Evolutionary conservation across 345 rosid species (phyloP), one percentile per base, ranked within the genome.

Genomic region (Orychophragmus violaceus): DNA sequence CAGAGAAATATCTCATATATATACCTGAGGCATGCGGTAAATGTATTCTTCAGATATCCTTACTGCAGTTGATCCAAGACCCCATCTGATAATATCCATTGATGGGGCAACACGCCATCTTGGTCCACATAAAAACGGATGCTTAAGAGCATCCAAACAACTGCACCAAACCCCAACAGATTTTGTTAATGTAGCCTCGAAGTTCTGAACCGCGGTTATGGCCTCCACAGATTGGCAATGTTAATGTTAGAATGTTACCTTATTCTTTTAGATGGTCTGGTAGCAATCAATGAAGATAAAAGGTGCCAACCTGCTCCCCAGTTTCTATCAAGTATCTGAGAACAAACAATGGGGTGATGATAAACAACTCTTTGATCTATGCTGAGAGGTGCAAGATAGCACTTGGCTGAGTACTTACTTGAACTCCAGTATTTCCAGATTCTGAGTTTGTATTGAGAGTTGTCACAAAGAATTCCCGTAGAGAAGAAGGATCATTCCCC

Each of bases 301-400:
- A 93, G 94, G 74, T 93, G 87, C 98, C 97, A 93, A 48, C 98
- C 98, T 3, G 92, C 91, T 63, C 97, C 97, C 88, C 96, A 88
- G 64, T 86, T 90, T 69, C 97, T 81, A 80, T 93, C 97, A 29
- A 93, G 98, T 59, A 93, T 93, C 98, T 93, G 79, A 70, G 76
- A 61, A 52, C 37, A 44, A 63, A 60, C 19, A 30, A 6, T 6
- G 16, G 45, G 13, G 21, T 53, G 32, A 24, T 23, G 59, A 65
- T 46, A 9, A 60, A 72, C 59, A 42, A 68, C 46, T 21, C 13
- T 11, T 72, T 7, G 21, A 14, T 25, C 21, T 32, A 2, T 56
- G 37, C 13, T 42, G 18, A 56, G 46, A 54, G 57, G 21, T 27
- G 5, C 13, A 62, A 41, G 32, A 37, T 41, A 18, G 12, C 32